phyloP scores from a whole-genome alignment of 495 filamentous ascomycete species.

The Glarea lozoyensis region DNA sequence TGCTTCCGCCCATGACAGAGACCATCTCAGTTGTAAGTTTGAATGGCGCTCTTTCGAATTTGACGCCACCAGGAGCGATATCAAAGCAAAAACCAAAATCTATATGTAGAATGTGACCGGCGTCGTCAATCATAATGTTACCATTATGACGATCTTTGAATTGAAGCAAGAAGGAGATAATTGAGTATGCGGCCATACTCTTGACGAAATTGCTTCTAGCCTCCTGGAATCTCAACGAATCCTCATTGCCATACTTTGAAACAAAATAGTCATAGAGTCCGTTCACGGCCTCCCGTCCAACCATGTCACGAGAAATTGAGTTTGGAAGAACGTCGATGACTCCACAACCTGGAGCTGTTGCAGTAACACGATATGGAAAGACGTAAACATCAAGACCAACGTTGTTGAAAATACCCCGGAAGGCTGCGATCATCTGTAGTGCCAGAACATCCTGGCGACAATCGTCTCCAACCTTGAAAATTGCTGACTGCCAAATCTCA shows the following conservation, averaged over 20 bases:
- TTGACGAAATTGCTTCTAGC: constrained; percentile 97
- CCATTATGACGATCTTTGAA: constrained; percentile 99
- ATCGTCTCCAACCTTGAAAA: constrained; percentile 99
- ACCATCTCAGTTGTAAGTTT: constrained; percentile 98
- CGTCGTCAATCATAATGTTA: constrained; percentile 98
- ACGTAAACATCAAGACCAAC: constrained; percentile 95
- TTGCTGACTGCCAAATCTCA: constrained; percentile 97
- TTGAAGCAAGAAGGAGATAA: constrained; percentile 92
- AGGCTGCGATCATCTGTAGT: constrained; percentile 94
- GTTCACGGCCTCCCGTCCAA: constrained; percentile 94
- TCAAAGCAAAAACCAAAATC: constrained; percentile 99
- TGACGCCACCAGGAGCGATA: constrained; percentile 91
- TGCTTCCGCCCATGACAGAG: constrained; percentile 88
- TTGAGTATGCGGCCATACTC: constrained; percentile 99
- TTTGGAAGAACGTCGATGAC: constrained; percentile 97
- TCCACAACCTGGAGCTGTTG: constrained; percentile 96
- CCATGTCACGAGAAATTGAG: constrained; percentile 96
- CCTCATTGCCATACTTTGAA: constrained; percentile 92
- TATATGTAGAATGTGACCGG: constrained; percentile 95
- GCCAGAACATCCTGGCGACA: constrained; percentile 96
- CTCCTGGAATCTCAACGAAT: constrained; percentile 88
- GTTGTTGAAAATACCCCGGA: constrained; percentile 89
- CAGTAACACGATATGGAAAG: constrained; percentile 94
- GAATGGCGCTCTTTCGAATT: constrained; percentile 96
- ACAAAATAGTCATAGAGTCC: constrained; percentile 97